These are phyloP conservation scores for Trichophyton simii DNA, from an alignment of 2,329 filamentous ascomycete genomes.

Conservation along the genomic window DNA sequence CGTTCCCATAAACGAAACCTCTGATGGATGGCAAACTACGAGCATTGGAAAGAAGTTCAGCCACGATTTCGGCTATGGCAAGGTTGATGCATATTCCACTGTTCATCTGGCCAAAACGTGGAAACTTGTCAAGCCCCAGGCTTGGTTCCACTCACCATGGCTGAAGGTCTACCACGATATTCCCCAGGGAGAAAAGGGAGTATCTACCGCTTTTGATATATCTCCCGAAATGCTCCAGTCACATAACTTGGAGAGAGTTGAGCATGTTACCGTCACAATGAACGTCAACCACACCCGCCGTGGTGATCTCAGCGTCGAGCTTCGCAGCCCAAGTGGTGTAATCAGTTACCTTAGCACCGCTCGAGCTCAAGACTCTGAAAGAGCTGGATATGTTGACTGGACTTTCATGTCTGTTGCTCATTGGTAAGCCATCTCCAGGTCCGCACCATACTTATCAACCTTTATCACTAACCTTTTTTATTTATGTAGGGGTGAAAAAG, in stretches of 20 bases:
- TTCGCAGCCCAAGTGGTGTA: constrained; percentile 70
- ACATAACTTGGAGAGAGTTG: constrained; percentile 73
- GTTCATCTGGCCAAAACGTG: constrained; percentile 78
- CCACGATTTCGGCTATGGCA: constrained; percentile 91
- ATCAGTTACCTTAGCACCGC: constrained; percentile 71
- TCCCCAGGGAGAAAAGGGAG: constrained; percentile 68
- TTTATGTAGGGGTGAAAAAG: constrained; percentile 63
- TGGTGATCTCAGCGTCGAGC: constrained; percentile 83
- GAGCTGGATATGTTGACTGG: constrained; percentile 77
- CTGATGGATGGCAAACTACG: constrained; percentile 69
- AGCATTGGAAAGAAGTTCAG: constrained; percentile 75
- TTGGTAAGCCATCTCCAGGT: constrained; percentile 46
- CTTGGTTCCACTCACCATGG: constrained; percentile 91
- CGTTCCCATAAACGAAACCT: constrained; percentile 61
- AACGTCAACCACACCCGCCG: constrained; percentile 78
- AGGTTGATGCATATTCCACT: constrained; percentile 75
- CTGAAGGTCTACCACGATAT: constrained; percentile 75
- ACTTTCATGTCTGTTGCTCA: constrained; percentile 98
- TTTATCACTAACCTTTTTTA: constrained; percentile 19
- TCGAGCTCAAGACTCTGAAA: constrained; percentile 54
- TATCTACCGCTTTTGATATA: constrained; percentile 69
- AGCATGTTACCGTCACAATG: constrained; percentile 97
- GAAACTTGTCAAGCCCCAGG: constrained; percentile 83
- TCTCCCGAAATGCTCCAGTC: constrained; percentile 66
- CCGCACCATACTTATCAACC: not conserved